Evolutionary conservation across 257 asterid species (phyloP).

Genomic region (Plectranthus barbatus): DNA sequence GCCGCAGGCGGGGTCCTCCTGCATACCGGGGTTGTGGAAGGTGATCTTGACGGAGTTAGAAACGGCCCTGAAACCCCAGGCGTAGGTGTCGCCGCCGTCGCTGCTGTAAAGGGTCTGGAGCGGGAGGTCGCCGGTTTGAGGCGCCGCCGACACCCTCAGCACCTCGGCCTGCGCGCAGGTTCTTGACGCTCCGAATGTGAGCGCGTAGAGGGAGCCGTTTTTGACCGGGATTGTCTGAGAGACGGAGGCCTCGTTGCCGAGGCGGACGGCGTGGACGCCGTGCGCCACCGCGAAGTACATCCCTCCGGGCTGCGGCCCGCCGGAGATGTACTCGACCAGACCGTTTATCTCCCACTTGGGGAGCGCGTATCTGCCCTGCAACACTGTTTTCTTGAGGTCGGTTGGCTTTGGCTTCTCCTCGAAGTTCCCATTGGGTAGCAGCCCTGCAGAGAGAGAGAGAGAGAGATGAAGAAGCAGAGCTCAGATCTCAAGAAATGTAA

Average conservation of each 20-base stretch:
- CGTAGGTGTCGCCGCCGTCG: conserved; percentile 79
- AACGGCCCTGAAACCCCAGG: conserved; percentile 66
- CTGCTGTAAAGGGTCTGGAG: conserved; percentile 78
- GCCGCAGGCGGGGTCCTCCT: conserved; percentile 91
- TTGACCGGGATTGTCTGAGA: conserved; percentile 65
- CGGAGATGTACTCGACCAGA: conserved; percentile 75
- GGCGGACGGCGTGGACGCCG: conserved; percentile 86
- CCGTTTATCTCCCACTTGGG: conserved; percentile 88
- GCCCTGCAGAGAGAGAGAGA: conserved; percentile 30
- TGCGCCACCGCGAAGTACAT: conserved; percentile 82
- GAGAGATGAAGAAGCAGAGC: too few species aligned
- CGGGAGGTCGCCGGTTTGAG: conserved; percentile 74
- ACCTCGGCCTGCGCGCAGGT: conserved; percentile 90
- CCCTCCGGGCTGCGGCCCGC: conserved; percentile 94
- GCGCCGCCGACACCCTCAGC: conserved; percentile 60
- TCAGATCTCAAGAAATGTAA: too few species aligned
- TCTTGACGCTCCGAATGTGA: conserved; percentile 84
- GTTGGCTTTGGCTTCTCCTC: conserved; percentile 57
- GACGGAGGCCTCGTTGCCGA: conserved; percentile 85
- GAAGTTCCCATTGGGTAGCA: conserved; percentile 78
- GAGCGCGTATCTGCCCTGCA: conserved; percentile 44
- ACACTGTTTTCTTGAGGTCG: conserved; percentile 49
- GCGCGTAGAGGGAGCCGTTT: conserved; percentile 70
- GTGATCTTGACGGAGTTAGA: conserved; percentile 39
- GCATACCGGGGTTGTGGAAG: conserved; percentile 69